Conservation (phyloP, 176 grass and related monocot genomes). For the Bothriochloa decipiens region DNA sequence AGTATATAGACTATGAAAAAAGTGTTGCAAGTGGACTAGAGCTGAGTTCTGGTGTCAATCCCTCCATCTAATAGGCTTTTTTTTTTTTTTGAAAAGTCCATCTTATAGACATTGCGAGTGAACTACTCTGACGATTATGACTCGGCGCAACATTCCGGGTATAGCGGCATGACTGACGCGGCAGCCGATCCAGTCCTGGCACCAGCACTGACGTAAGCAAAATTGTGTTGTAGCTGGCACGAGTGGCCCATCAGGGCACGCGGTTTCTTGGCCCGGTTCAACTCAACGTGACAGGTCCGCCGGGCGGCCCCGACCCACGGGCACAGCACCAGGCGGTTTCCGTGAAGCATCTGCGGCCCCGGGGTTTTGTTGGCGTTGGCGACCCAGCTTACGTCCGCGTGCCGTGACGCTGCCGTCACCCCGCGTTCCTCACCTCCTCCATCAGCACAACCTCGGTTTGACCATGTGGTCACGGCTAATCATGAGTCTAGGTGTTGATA, state of each 20-base stretch:
- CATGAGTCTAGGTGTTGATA: background rate
- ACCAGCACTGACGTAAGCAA: too few species aligned
- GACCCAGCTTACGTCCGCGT: background rate
- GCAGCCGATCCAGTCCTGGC: too few species aligned
- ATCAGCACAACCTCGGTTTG: background rate
- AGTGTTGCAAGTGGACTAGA: too few species aligned
- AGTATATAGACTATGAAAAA: background rate
- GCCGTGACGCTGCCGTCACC: background rate
- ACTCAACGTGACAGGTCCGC: background rate
- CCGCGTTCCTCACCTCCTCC: background rate
- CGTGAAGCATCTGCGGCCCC: conserved; percentile 20
- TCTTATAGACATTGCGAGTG: too few species aligned
- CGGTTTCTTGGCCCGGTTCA: background rate
- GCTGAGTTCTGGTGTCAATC: background rate
- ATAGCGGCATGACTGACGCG: background rate
- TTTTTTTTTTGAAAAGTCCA: too few species aligned
- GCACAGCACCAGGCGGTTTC: background rate
- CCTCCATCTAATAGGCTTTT: too few species aligned
- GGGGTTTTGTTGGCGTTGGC: background rate
- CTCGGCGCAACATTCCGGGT: background rate
- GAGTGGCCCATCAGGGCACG: background rate
- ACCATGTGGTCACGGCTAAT: background rate
- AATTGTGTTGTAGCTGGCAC: too few species aligned
- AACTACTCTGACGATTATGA: background rate
- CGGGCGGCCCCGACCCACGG: background rate